Evolutionary conservation across 164 flowering plant species (phyloP).

Genomic region (Warburgia ugandensis): DNA sequence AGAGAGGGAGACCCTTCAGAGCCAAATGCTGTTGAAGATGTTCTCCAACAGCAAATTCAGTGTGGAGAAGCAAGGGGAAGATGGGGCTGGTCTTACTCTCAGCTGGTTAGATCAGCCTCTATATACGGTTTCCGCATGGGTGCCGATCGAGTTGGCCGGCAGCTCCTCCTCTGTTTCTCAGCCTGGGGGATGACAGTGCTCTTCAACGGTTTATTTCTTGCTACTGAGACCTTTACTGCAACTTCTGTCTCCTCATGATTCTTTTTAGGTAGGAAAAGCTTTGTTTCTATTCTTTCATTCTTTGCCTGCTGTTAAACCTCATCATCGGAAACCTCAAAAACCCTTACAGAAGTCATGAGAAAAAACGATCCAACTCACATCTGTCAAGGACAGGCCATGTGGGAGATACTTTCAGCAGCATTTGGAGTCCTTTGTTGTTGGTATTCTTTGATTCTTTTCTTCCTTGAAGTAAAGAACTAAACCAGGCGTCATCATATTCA

Average conservation of each 20-base stretch:
- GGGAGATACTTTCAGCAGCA: slow-evolving; percentile 10
- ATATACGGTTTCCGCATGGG: slow-evolving; percentile 88
- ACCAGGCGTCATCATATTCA: neutral
- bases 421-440: slow-evolving; percentile 19
- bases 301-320: slow-evolving; percentile 34
- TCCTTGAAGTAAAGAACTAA: slow-evolving; percentile 3
- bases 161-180: slow-evolving; percentile 51
- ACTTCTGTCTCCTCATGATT: slow-evolving; percentile 24
- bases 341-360: neutral
- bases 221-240: neutral
- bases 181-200: slow-evolving; percentile 29
- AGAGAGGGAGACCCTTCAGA: slow-evolving; percentile 68
- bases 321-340: slow-evolving; percentile 7
- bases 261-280: slow-evolving; percentile 45
- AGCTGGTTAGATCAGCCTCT: slow-evolving; percentile 77
- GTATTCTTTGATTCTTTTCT: slow-evolving; percentile 45
- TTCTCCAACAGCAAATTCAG: slow-evolving; percentile 34
- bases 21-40: slow-evolving; percentile 79
- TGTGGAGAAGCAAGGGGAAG: slow-evolving; percentile 41
- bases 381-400: slow-evolving; percentile 6
- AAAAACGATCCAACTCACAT: slow-evolving; percentile 7
- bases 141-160: slow-evolving; percentile 52
- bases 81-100: slow-evolving; percentile 48
- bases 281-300: slow-evolving; percentile 57
- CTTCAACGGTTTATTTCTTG: slow-evolving; percentile 2